Evolutionary conservation across 2,329 filamentous ascomycete genomes (phyloP).

Genomic region (Dactylellina haptotyla): DNA sequence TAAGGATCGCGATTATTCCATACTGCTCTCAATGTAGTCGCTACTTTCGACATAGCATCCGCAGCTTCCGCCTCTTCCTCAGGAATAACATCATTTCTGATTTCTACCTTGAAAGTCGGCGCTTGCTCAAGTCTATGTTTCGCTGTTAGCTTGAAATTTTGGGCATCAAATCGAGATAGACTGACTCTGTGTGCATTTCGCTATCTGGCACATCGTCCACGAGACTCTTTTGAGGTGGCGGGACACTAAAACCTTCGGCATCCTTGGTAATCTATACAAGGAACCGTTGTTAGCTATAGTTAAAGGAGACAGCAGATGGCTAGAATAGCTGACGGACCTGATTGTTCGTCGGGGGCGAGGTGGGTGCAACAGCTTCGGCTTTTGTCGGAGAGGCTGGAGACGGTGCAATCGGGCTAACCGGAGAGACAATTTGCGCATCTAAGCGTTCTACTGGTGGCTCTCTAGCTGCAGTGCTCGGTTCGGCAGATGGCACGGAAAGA

Average conservation of each 20-base stretch:
- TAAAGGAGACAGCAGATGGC: background rate
- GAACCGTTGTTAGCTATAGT: background rate
- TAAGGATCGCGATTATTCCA: slow-evolving; percentile 48
- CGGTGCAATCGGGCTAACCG: slow-evolving; percentile 13
- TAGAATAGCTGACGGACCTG: slow-evolving; percentile 11
- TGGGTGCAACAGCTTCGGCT: slow-evolving; percentile 32
- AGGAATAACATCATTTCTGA: slow-evolving; percentile 78
- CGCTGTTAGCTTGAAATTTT: slow-evolving; percentile 55
- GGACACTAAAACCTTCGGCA: slow-evolving; percentile 80
- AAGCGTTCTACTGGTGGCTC: slow-evolving; percentile 35
- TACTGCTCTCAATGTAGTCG: slow-evolving; percentile 74
- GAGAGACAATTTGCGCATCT: slow-evolving; percentile 26
- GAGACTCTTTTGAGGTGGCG: slow-evolving; percentile 69
- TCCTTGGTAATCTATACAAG: slow-evolving; percentile 68
- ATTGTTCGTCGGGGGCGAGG: slow-evolving; percentile 21
- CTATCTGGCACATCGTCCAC: slow-evolving; percentile 61
- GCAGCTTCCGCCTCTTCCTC: slow-evolving; percentile 80
- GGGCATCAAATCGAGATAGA: background rate
- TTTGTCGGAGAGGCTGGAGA: slow-evolving; percentile 30
- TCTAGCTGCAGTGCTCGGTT: slow-evolving; percentile 13
- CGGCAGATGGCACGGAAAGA: slow-evolving; percentile 40
- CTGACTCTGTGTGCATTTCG: slow-evolving; percentile 55
- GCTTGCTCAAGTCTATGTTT: slow-evolving; percentile 61
- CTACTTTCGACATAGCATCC: slow-evolving; percentile 78
- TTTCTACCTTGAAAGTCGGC: slow-evolving; percentile 77